Evolutionary conservation across 2,329 filamentous ascomycete species (phyloP).

Genomic region (Cyphellophora europaea): DNA sequence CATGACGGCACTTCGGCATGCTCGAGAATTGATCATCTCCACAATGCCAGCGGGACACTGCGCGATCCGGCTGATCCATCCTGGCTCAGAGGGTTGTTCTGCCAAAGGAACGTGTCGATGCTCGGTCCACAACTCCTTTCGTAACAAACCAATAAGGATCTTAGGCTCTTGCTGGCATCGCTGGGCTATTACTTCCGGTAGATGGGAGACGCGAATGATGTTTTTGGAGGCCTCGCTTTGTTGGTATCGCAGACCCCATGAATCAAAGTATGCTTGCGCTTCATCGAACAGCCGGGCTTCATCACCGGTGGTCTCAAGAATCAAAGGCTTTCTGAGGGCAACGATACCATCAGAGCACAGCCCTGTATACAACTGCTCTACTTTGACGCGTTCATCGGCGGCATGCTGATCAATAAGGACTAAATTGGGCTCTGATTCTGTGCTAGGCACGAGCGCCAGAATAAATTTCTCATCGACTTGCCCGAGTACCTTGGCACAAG

Average conservation of each 20-base stretch:
- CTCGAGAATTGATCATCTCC: conserved; percentile 46
- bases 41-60: conserved; percentile 66
- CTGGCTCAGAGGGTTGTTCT: not conserved
- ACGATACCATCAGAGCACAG: conserved; percentile 33
- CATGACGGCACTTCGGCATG: conserved; percentile 41
- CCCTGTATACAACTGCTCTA: conserved; percentile 62
- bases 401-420: conserved; percentile 89
- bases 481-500: conserved; percentile 55
- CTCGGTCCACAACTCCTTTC: conserved; percentile 62
- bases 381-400: conserved; percentile 75
- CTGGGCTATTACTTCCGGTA: conserved; percentile 67
- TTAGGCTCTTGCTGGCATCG: conserved; percentile 64
- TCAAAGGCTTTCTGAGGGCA: conserved; percentile 42
- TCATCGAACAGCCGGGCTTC: conserved; percentile 53
- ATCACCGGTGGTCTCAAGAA: conserved; percentile 53
- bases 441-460: conserved; percentile 47
- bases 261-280: conserved; percentile 48
- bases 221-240: conserved; percentile 6
- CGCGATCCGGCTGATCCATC: conserved; percentile 37
- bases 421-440: conserved; percentile 20
- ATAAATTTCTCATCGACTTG: conserved; percentile 92
- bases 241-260: conserved; percentile 64
- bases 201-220: conserved; percentile 40
- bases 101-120: conserved; percentile 13
- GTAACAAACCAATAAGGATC: conserved; percentile 63